Percentiles rank a stretch among this genome's conserved stretches.
Conservation (phyloP, 495 filamentous ascomycete species). For the Talaromyces stipitatus region DNA sequence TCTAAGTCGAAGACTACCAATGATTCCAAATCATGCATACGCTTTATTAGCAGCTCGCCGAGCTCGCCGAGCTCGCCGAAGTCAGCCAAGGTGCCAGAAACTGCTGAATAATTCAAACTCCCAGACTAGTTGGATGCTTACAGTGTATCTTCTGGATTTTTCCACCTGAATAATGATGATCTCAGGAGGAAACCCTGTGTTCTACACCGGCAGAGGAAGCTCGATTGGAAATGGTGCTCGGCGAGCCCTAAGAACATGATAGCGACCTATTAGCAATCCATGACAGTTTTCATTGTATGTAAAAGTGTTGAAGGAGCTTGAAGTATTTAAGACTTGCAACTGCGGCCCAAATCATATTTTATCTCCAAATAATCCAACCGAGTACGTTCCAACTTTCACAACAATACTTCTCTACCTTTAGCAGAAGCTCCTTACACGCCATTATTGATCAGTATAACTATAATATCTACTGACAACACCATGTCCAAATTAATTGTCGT, state of each 20-base stretch:
- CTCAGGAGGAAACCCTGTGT: background rate
- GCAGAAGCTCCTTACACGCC: too few relatives aligned
- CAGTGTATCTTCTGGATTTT: background rate
- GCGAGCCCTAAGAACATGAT: background rate
- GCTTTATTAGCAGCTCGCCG: background rate
- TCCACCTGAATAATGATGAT: background rate
- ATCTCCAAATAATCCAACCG: background rate
- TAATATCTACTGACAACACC: background rate
- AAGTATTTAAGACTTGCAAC: background rate
- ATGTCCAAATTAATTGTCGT: conserved; percentile 1
- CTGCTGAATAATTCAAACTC: background rate
- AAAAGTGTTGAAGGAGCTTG: background rate
- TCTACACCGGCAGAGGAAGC: background rate
- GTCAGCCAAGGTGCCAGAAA: too few relatives aligned
- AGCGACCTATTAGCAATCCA: too few relatives aligned
- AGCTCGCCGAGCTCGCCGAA: conserved; percentile 2
- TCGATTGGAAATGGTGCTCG: background rate
- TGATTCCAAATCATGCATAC: too few relatives aligned
- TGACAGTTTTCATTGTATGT: too few relatives aligned
- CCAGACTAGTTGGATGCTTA: background rate
- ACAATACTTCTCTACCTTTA: too few relatives aligned
- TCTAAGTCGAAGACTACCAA: too few relatives aligned
- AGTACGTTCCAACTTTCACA: too few relatives aligned
- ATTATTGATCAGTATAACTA: too few relatives aligned
- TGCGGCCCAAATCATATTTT: too few relatives aligned